phyloP scores from a whole-genome alignment of 2,329 filamentous ascomycete species.

The Cladosporium austrohemisphaericum region DNA sequence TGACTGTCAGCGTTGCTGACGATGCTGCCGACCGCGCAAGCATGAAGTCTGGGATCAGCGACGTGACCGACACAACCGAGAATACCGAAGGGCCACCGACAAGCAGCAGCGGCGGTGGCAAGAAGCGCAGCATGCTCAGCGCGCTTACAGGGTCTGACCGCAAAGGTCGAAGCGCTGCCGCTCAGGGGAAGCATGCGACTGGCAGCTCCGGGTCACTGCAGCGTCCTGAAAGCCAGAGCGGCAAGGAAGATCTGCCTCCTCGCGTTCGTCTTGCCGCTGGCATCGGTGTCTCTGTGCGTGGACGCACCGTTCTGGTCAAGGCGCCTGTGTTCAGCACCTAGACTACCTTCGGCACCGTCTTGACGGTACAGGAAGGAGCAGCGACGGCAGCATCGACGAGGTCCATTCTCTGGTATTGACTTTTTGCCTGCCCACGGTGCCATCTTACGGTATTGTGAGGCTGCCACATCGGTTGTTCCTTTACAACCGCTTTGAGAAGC shows the following conservation, averaged over 20 bases:
- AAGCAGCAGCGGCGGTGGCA: slow-evolving; percentile 14
- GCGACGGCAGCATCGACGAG: too few species aligned
- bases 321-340: slow-evolving; percentile 43
- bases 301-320: slow-evolving; percentile 48
- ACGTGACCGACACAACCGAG: slow-evolving; percentile 31
- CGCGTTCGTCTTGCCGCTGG: slow-evolving; percentile 48
- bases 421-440: too few species aligned
- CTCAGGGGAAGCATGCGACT: slow-evolving; percentile 35
- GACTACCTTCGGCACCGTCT: background rate
- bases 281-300: slow-evolving; percentile 46
- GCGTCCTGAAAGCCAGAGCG: slow-evolving; percentile 39
- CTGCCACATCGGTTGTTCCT: too few species aligned
- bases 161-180: slow-evolving; percentile 27
- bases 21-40: slow-evolving; percentile 42
- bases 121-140: slow-evolving; percentile 42
- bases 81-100: slow-evolving; percentile 18
- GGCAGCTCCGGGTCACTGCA: slow-evolving; percentile 35
- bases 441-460: too few species aligned
- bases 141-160: slow-evolving; percentile 39
- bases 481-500: too few species aligned
- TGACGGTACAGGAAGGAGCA: too few species aligned
- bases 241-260: slow-evolving; percentile 39
- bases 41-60: slow-evolving; percentile 35
- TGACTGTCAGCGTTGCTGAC: slow-evolving; percentile 41
- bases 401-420: too few species aligned